phyloP scores from a whole-genome alignment of 2,329 filamentous ascomycete species.

The Colletotrichum higginsianum region DNA sequence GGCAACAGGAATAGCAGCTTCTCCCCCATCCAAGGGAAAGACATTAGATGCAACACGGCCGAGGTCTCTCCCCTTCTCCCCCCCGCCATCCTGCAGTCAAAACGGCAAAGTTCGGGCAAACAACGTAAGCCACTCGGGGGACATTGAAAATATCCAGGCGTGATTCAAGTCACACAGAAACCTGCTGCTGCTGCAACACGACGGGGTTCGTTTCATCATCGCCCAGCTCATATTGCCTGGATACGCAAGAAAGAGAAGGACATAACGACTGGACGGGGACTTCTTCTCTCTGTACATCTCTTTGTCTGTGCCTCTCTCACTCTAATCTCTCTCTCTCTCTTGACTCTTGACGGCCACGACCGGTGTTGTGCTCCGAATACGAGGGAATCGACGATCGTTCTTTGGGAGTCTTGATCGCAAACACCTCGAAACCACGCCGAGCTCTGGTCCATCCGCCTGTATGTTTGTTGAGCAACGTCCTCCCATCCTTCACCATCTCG shows the following conservation, averaged over 20 bases:
- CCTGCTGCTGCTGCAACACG: conserved; percentile 12
- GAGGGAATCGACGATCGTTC: not conserved
- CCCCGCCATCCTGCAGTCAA: conserved; percentile 26
- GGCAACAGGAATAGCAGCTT: not conserved
- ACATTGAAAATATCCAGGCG: conserved; percentile 22
- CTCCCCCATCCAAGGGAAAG: not conserved
- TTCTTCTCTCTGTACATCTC: not conserved
- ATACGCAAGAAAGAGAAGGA: not conserved
- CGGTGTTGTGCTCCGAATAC: not conserved
- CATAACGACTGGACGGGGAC: not conserved
- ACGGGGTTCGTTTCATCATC: conserved; percentile 26
- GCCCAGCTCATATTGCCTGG: conserved; percentile 24
- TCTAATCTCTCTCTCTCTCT: not conserved
- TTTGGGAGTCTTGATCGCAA: no score
- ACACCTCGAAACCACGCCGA: conserved; percentile 1
- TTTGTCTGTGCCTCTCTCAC: no score
- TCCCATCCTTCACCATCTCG: conserved; percentile 55
- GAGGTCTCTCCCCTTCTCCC: not conserved
- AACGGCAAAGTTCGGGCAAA: conserved; percentile 22
- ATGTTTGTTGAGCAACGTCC: conserved; percentile 59
- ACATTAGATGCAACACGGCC: conserved; percentile 17
- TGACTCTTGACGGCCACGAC: not conserved
- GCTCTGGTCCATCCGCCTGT: conserved; percentile 49
- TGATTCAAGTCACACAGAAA: conserved; percentile 31
- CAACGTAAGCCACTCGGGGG: conserved; percentile 19